Conservation (phyloP, 2,329 filamentous ascomycete genomes). For the Cladorrhinum sp. region DNA sequence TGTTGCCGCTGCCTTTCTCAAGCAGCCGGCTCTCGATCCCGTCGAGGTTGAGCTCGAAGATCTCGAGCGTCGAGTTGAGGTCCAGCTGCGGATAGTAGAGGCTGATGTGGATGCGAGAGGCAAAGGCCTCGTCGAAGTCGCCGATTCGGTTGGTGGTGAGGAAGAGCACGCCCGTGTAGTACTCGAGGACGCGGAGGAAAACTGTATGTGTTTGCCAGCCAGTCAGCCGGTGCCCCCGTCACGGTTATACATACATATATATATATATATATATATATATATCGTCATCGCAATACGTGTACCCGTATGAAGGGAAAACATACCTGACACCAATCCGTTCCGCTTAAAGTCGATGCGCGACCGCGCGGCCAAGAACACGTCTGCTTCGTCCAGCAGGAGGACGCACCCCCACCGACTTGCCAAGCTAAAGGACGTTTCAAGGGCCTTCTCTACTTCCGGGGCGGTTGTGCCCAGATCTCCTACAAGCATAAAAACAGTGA, state of each 20-base stretch:
- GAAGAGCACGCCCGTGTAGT: conserved; percentile 37
- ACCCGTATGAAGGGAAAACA: conserved; percentile 29
- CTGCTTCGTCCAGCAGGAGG: conserved; percentile 28
- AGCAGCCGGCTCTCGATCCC: neutral
- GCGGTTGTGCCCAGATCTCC: conserved; percentile 35
- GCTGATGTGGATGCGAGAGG: conserved; percentile 36
- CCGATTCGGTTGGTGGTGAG: conserved; percentile 43
- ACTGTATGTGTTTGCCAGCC: conserved; percentile 19
- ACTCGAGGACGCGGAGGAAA: conserved; percentile 37
- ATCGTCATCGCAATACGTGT: neutral
- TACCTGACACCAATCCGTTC: conserved; percentile 34
- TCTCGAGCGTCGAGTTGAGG: conserved; percentile 15
- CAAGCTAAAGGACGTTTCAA: conserved; percentile 27
- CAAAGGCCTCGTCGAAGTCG: conserved; percentile 41
- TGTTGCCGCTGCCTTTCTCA: conserved; percentile 13
- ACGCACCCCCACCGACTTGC: conserved; percentile 26
- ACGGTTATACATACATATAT: too few relatives aligned
- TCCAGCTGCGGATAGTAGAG: conserved; percentile 34
- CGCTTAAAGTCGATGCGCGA: conserved; percentile 24
- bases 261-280: too few relatives aligned
- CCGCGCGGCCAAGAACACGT: conserved; percentile 25
- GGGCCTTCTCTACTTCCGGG: conserved; percentile 21
- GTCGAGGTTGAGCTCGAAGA: conserved; percentile 21
- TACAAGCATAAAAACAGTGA: too few relatives aligned
- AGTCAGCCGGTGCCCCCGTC: too few relatives aligned